Evolutionary conservation across 106 monocot species (phyloP).

Genomic region (Dendrobium officinale): DNA sequence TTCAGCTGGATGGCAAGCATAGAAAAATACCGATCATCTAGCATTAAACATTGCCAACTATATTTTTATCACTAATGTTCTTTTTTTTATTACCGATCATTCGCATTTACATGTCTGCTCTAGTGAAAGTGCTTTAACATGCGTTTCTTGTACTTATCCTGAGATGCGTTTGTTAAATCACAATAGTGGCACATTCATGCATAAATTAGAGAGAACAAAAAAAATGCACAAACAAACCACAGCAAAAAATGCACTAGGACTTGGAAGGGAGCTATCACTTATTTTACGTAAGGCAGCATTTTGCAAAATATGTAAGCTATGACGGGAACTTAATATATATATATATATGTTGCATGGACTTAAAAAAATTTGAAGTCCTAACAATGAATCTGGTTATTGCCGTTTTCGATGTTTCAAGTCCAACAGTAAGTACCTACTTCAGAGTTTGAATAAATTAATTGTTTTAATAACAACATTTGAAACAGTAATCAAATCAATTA

Average conservation of each 20-base stretch:
- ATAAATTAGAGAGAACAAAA: background rate
- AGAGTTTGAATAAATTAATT: background rate
- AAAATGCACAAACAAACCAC: background rate
- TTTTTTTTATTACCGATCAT: background rate
- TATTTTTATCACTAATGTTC: background rate
- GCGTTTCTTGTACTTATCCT: background rate
- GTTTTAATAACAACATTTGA: background rate
- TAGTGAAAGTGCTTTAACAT: background rate
- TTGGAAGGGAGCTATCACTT: background rate
- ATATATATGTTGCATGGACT: background rate
- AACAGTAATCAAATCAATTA: background rate
- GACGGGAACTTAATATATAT: background rate
- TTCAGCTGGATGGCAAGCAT: background rate
- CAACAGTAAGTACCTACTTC: background rate
- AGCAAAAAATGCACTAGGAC: background rate
- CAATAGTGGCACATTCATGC: background rate
- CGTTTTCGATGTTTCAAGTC: background rate
- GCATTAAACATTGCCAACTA: background rate
- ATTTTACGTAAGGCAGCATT: background rate
- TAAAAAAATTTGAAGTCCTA: background rate
- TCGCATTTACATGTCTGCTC: background rate
- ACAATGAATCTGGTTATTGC: background rate
- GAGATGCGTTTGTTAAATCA: background rate
- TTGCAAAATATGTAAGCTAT: background rate
- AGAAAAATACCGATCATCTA: background rate